A percentile compares a stretch with the other conserved stretches of the same genome.
phyloP scores from a whole-genome alignment of 305 asterid genomes.

The Caryopteris hybrid region DNA sequence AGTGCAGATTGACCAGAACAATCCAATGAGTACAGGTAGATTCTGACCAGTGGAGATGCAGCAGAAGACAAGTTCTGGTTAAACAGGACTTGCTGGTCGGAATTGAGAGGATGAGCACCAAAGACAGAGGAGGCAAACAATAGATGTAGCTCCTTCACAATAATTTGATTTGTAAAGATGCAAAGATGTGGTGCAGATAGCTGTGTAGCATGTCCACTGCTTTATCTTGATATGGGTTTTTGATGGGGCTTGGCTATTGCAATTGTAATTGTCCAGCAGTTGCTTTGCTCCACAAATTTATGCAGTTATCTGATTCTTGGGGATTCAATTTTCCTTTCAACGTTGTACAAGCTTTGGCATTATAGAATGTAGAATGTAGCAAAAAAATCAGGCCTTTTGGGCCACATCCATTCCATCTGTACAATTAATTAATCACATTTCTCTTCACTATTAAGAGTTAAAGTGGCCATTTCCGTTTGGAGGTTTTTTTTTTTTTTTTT shows the following conservation, averaged over 20 bases:
- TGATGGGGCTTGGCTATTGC: constrained; percentile 34
- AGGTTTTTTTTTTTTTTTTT: too few relatives aligned
- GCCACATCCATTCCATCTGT: constrained; percentile 26
- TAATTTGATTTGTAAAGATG: constrained; percentile 29
- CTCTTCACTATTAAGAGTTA: neutral
- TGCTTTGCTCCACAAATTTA: constrained; percentile 32
- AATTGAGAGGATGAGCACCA: too few relatives aligned
- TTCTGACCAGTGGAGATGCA: neutral
- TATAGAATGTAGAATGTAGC: constrained; percentile 29
- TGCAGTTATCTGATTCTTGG: constrained; percentile 22
- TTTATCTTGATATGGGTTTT: constrained; percentile 9
- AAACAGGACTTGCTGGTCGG: too few relatives aligned
- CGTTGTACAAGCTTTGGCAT: constrained; percentile 29
- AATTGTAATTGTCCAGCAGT: constrained; percentile 44
- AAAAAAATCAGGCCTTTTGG: constrained; percentile 14
- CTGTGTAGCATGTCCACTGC: constrained; percentile 1
- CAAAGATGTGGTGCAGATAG: too few relatives aligned
- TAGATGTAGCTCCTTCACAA: too few relatives aligned
- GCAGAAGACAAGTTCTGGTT: too few relatives aligned
- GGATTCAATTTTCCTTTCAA: constrained; percentile 26
- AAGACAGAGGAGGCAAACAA: too few relatives aligned
- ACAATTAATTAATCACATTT: constrained; percentile 18
- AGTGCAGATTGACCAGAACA: constrained; percentile 58
- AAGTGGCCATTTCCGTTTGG: neutral
- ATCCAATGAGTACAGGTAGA: constrained; percentile 51